Percentiles rank a stretch among this genome's conserved stretches.
Evolutionary conservation across 768 basidiomycete species (phyloP).

Genomic region (Podaxis sp.): DNA sequence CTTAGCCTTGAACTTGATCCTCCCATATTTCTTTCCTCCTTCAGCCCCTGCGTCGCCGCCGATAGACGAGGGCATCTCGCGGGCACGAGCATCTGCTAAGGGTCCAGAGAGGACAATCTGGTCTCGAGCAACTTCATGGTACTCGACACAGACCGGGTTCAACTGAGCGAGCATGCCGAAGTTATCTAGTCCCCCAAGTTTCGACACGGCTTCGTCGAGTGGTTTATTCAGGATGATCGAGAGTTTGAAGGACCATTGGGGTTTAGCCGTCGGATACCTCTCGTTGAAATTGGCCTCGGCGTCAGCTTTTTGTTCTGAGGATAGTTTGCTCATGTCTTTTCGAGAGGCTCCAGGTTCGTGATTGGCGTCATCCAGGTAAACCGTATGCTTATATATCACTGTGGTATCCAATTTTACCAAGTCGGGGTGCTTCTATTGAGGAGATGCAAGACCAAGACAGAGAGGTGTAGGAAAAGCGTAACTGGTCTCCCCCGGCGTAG

Average conservation of each 20-base stretch:
- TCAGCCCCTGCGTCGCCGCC: not conserved
- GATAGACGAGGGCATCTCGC: not conserved
- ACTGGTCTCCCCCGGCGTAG: not conserved
- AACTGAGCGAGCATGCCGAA: not conserved
- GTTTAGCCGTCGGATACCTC: not conserved
- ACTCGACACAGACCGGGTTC: conserved; percentile 10
- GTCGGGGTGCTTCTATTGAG: not conserved
- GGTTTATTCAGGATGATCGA: not conserved
- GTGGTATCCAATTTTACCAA: not conserved
- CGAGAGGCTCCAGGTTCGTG: too few species aligned
- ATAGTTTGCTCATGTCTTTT: not conserved
- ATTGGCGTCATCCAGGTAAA: not conserved
- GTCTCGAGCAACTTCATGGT: not conserved
- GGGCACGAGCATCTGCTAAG: not conserved
- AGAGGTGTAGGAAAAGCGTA: not conserved
- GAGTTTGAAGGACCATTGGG: conserved; percentile 9
- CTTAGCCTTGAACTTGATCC: conserved; percentile 1
- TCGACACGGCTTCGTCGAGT: not conserved
- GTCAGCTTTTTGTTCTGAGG: not conserved
- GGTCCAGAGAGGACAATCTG: not conserved
- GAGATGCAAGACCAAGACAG: not conserved
- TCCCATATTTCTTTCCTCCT: not conserved
- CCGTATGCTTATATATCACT: not conserved
- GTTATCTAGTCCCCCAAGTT: conserved; percentile 1
- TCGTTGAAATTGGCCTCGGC: not conserved